A percentile compares a stretch with the other conserved stretches of the same genome.
These are phyloP conservation scores for Flaveria linearis DNA, from an alignment of 129 eudicot genomes.

Conservation along the genomic window DNA sequence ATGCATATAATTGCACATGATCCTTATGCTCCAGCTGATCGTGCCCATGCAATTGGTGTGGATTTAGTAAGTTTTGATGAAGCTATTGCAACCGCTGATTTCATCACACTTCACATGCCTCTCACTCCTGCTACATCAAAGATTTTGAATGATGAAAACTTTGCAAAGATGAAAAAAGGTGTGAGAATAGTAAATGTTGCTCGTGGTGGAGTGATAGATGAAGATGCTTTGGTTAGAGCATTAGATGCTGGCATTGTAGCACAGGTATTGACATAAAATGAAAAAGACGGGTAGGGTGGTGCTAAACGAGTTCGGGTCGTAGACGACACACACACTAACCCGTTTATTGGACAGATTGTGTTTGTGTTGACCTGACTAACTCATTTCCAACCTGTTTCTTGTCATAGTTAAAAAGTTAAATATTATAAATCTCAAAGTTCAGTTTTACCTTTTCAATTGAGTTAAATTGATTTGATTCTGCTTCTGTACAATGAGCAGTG, in stretches of 20 bases:
- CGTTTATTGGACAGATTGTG: neutral
- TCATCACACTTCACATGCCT: slow-evolving; percentile 97
- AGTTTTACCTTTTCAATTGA: neutral
- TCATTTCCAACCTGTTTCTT: neutral
- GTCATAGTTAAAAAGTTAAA: neutral
- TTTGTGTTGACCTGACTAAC: neutral
- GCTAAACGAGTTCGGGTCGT: neutral
- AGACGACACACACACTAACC: neutral
- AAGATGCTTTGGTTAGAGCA: slow-evolving; percentile 81
- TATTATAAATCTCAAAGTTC: neutral
- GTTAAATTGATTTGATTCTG: neutral
- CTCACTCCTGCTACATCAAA: slow-evolving; percentile 76
- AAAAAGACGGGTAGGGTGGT: neutral
- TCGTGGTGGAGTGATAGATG: slow-evolving; percentile 98
- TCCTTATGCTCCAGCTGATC: slow-evolving; percentile 95
- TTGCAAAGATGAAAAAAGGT: slow-evolving; percentile 94
- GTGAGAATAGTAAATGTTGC: slow-evolving; percentile 87
- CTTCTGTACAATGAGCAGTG: too few relatives aligned
- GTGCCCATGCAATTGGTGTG: slow-evolving; percentile 93
- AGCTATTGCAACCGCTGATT: slow-evolving; percentile 78
- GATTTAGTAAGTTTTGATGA: slow-evolving; percentile 89
- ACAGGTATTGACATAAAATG: slow-evolving; percentile 51
- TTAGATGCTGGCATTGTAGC: slow-evolving; percentile 92
- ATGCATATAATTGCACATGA: slow-evolving; percentile 95
- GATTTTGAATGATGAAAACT: slow-evolving; percentile 76